Evolutionary conservation across 2,329 filamentous ascomycete species (phyloP).

Genomic region (Aspergillus ochraceoroseus): DNA sequence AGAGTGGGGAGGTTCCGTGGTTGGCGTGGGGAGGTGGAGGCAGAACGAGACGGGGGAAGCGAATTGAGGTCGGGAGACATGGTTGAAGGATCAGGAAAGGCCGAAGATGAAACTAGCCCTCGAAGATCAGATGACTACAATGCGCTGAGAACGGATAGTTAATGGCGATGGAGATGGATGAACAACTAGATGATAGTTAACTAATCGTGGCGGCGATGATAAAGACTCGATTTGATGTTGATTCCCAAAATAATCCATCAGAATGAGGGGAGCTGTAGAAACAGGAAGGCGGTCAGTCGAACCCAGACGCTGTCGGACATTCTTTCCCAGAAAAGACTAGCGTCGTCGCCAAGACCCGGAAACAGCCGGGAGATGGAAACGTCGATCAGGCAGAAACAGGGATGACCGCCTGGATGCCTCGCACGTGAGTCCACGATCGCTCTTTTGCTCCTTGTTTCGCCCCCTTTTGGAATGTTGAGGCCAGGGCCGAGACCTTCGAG

Average conservation of each 20-base stretch:
- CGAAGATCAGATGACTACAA: constrained; percentile 1
- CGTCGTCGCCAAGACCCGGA: neutral
- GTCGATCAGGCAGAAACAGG: constrained; percentile 2
- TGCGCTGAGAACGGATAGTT: neutral
- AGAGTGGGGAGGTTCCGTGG: constrained; percentile 35
- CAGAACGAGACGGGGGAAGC: constrained; percentile 54
- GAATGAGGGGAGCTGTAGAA: constrained; percentile 1
- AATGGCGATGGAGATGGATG: neutral
- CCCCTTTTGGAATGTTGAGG: constrained; percentile 4
- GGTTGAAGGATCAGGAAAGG: constrained; percentile 2
- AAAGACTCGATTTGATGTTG: neutral
- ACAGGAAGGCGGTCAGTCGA: constrained; percentile 3
- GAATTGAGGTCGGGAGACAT: constrained; percentile 75
- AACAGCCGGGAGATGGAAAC: constrained; percentile 8
- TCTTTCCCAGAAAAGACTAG: constrained; percentile 1
- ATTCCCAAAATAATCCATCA: neutral
- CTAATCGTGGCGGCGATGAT: no score
- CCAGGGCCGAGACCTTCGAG: neutral
- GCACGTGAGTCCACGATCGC: neutral
- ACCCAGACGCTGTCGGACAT: neutral
- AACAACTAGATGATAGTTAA: neutral
- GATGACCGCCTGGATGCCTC: neutral
- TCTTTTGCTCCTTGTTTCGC: neutral
- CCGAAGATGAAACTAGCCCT: neutral
- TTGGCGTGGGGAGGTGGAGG: constrained; percentile 37